phyloP scores from a whole-genome alignment of 2,329 filamentous ascomycete species.

The Rugonectria rugulosa region DNA sequence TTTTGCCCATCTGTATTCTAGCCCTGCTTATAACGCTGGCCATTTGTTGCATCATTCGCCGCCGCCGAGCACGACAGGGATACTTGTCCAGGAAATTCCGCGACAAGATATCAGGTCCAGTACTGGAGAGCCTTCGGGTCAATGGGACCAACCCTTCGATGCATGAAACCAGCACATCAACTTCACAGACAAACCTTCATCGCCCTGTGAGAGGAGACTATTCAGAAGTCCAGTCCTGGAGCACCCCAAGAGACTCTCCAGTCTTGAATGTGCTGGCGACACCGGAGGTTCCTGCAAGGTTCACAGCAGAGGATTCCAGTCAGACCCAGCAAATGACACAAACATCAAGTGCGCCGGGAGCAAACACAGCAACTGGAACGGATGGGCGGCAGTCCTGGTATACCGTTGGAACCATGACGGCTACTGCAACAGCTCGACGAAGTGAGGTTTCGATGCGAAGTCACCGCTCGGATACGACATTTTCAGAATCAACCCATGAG shows the following conservation, averaged over 20 bases:
- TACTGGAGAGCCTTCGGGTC: slow-evolving; percentile 39
- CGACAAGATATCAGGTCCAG: slow-evolving; percentile 44
- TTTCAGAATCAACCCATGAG: slow-evolving; percentile 42
- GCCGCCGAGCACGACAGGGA: slow-evolving; percentile 38
- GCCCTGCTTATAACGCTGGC: slow-evolving; percentile 44
- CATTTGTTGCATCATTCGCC: slow-evolving; percentile 44
- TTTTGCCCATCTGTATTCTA: slow-evolving; percentile 52
- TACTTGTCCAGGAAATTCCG: slow-evolving; percentile 42
- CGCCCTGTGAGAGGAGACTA: slow-evolving; percentile 30
- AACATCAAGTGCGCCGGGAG: slow-evolving; percentile 29
- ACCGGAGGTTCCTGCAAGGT: slow-evolving; percentile 34
- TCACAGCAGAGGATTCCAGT: slow-evolving; percentile 36
- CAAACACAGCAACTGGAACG: slow-evolving; percentile 22
- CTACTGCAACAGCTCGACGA: slow-evolving; percentile 29
- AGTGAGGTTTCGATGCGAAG: slow-evolving; percentile 38
- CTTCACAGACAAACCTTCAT: slow-evolving; percentile 15
- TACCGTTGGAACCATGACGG: slow-evolving; percentile 42
- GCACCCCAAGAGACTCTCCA: slow-evolving; percentile 37
- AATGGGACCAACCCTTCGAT: slow-evolving; percentile 37
- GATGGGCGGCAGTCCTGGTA: slow-evolving; percentile 45
- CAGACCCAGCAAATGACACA: slow-evolving; percentile 27
- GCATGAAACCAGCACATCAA: slow-evolving; percentile 22
- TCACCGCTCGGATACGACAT: slow-evolving; percentile 37
- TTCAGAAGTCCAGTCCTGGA: slow-evolving; percentile 36
- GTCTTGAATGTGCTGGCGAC: slow-evolving; percentile 35